Conservation (phyloP, 768 basidiomycete species). For the Lenzites betulinus region DNA sequence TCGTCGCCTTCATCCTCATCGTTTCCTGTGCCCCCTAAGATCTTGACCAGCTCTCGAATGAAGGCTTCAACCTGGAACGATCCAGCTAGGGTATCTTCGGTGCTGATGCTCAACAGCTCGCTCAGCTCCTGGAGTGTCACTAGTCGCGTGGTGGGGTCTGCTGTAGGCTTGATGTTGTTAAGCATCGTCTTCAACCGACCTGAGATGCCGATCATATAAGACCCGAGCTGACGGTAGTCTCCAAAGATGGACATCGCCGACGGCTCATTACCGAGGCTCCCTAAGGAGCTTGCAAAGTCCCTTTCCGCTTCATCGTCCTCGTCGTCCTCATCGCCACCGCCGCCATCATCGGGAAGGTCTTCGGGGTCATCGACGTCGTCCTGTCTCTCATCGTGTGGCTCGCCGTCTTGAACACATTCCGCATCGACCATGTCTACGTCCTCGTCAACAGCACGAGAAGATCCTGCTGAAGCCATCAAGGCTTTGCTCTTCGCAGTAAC, state of each 20-base stretch:
- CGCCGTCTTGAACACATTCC: conserved; percentile 52
- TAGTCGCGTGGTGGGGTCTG: conserved; percentile 84
- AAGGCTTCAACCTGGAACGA: conserved; percentile 95
- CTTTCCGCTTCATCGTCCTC: conserved; percentile 51
- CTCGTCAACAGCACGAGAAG: conserved; percentile 67
- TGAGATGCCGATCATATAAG: conserved; percentile 90
- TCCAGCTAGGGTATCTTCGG: conserved; percentile 94
- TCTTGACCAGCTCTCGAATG: conserved; percentile 88
- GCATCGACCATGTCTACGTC: conserved; percentile 79
- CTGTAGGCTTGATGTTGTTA: conserved; percentile 81
- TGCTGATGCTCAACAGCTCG: conserved; percentile 93
- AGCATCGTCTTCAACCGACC: conserved; percentile 89
- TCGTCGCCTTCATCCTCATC: conserved; percentile 79
- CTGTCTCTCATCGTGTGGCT: conserved; percentile 48
- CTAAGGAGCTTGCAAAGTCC: conserved; percentile 26
- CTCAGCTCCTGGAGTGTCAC: conserved; percentile 92
- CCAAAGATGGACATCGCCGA: conserved; percentile 81
- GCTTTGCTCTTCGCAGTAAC: conserved; percentile 38
- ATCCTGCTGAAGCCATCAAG: conserved; percentile 52
- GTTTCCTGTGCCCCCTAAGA: conserved; percentile 78
- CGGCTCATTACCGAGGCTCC: conserved; percentile 56
- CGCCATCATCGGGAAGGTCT: conserved; percentile 45
- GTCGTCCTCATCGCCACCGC: conserved; percentile 50
- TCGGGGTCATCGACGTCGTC: conserved; percentile 47
- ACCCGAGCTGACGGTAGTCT: conserved; percentile 85